Evolutionary conservation across 495 filamentous ascomycete genomes (phyloP), one percentile per base, ranked within the genome.

Genomic region (Pyrenopolyporus hunteri): DNA sequence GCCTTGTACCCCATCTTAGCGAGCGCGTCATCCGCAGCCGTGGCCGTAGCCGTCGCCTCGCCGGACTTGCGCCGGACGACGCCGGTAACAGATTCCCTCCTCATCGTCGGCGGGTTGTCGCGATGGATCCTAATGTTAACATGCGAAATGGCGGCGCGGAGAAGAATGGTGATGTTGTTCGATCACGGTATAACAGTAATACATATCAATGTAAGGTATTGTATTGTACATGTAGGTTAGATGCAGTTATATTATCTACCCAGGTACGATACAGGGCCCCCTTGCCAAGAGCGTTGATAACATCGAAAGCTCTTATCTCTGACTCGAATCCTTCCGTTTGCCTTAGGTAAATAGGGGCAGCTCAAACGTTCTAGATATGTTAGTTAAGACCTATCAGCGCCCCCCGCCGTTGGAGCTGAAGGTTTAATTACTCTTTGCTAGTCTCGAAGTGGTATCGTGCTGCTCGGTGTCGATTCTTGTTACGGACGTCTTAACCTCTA

Each of bases 1-100:
- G 80, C 73, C 75, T 82, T 86, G 69, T 89, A 86, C 43, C 86
- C 86, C 77, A 89, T 78, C 63, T 76, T 78, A n/a, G 83, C 85
- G 71, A 88, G 71, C 33, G 82, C 79, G 14, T 78, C 76, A 64
- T 85, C 82, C 23, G 74, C 71, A 31, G 65, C 56, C 5, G 48
- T 45, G 1, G 23, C 53, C 45, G 72, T 69, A 26, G 61, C 53
- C 4, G 54, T 49, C 11, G 20, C 46, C 36, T 68, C 61, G 3
- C 19, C 40, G 2, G 60, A 64, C 40, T 16, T 59, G 14, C 62
- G 62, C 53, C 46, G 57, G 32, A 40, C 35, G 17, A 44, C 43
- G 63, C 63, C 63, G 13, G 43, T 14, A 31, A 57, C 16, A 4
- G 66, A 66, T 39, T 53, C 40, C 23, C 47, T 55, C n/a, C 57